A percentile compares a stretch with the other conserved stretches of the same genome.
phyloP scores from a whole-genome alignment of 2,329 filamentous ascomycete species.

The Raffaelea arxii region DNA sequence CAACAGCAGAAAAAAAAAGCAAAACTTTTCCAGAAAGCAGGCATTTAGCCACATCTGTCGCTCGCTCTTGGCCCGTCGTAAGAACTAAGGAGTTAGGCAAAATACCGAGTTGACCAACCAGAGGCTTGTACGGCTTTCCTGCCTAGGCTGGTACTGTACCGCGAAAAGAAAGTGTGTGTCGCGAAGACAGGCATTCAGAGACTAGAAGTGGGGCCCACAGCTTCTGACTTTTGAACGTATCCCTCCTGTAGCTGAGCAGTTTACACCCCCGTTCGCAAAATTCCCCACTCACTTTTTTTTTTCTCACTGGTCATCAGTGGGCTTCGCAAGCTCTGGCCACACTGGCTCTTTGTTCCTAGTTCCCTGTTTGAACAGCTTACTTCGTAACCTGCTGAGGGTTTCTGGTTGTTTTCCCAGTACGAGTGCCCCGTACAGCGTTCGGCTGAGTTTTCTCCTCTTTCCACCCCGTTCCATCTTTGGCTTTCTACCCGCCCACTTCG shows the following conservation, averaged over 20 bases:
- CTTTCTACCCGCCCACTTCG: conserved; percentile 1
- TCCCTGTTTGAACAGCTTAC: conserved; percentile 1
- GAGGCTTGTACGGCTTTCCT: conserved; percentile 4
- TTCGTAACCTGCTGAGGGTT: background rate
- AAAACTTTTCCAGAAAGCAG: background rate
- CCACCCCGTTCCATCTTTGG: background rate
- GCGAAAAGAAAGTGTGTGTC: conserved; percentile 1
- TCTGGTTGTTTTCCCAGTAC: background rate
- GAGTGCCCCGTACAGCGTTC: background rate
- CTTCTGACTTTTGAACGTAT: background rate
- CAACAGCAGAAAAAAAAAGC: background rate
- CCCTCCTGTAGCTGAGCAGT: background rate
- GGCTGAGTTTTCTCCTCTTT: background rate
- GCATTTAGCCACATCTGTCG: too few relatives aligned
- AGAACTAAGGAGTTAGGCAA: conserved; percentile 9
- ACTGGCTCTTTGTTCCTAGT: background rate
- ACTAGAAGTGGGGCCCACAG: background rate
- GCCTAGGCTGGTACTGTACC: background rate
- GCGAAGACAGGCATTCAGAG: background rate
- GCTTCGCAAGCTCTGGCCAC: background rate
- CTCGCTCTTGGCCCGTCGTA: background rate
- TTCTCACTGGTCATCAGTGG: background rate
- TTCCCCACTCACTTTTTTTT: background rate
- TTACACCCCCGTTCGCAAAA: background rate
- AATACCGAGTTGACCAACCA: conserved; percentile 8